These are phyloP conservation scores for Asterophora parasitica DNA, from an alignment of 768 basidiomycete species.

Conservation along the genomic window DNA sequence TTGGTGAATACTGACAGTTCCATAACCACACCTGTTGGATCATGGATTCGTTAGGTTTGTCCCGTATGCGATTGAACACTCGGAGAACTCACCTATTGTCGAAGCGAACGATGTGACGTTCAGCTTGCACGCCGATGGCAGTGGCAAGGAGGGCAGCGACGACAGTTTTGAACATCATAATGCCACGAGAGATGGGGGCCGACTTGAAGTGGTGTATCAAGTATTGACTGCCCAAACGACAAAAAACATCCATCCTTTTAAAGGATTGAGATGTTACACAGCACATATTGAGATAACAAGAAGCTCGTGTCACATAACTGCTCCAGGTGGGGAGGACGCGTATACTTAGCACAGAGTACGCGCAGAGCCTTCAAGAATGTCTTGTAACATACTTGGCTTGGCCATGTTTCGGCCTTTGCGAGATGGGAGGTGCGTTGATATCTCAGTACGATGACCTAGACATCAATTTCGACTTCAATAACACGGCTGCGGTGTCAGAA, in stretches of 20 bases:
- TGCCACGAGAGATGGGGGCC: neutral
- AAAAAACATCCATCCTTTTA: neutral
- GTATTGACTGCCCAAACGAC: neutral
- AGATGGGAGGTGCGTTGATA: too few species aligned
- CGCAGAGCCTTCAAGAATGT: too few species aligned
- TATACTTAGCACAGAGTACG: too few species aligned
- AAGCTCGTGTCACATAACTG: neutral
- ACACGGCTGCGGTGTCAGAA: too few species aligned
- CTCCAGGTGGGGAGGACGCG: neutral
- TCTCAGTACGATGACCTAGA: too few species aligned
- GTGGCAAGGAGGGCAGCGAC: slow-evolving; percentile 16
- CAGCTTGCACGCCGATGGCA: slow-evolving; percentile 19
- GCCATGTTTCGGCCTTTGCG: too few species aligned
- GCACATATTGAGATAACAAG: neutral
- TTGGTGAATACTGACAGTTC: slow-evolving; percentile 23
- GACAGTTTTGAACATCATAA: slow-evolving; percentile 12
- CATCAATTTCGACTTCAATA: too few species aligned
- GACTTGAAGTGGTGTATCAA: neutral
- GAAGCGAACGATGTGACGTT: slow-evolving; percentile 33
- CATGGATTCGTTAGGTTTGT: too few species aligned
- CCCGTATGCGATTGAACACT: neutral
- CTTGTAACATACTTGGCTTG: too few species aligned
- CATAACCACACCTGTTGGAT: slow-evolving; percentile 25
- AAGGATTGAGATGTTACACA: neutral
- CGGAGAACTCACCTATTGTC: slow-evolving; percentile 23